These are phyloP conservation scores for Aureobasidium mangrovei DNA, from an alignment of 2,329 filamentous ascomycete genomes.

Conservation along the genomic window DNA sequence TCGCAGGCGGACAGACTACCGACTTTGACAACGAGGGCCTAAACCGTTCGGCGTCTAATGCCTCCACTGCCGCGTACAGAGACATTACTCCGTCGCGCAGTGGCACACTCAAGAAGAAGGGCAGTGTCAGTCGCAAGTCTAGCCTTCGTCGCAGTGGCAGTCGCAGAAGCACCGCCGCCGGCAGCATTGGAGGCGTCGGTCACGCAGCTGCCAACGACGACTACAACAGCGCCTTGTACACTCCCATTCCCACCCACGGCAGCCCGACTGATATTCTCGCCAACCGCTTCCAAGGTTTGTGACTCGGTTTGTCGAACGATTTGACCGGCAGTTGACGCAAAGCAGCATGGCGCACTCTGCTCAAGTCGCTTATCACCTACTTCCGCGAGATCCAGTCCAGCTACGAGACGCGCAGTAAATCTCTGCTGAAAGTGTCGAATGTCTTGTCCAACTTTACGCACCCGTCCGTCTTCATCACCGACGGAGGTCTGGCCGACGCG, in stretches of 20 bases:
- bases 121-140: slow-evolving; percentile 61
- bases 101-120: slow-evolving; percentile 84
- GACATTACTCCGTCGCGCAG: slow-evolving; percentile 43
- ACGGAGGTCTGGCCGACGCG: slow-evolving; percentile 82
- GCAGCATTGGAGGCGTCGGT: slow-evolving; percentile 69
- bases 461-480: slow-evolving; percentile 66
- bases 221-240: slow-evolving; percentile 75
- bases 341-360: slow-evolving; percentile 85
- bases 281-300: slow-evolving; percentile 76
- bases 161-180: slow-evolving; percentile 65
- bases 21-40: slow-evolving; percentile 54
- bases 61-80: slow-evolving; percentile 36
- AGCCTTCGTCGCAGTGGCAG: slow-evolving; percentile 75
- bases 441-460: slow-evolving; percentile 71
- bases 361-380: slow-evolving; percentile 90
- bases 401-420: slow-evolving; percentile 79
- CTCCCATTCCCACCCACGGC: slow-evolving; percentile 78
- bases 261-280: slow-evolving; percentile 83
- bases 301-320: background rate
- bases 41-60: slow-evolving; percentile 55
- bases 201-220: slow-evolving; percentile 54
- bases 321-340: background rate
- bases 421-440: slow-evolving; percentile 72
- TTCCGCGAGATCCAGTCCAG: slow-evolving; percentile 86
- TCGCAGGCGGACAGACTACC: slow-evolving; percentile 37